Conservation (phyloP, 495 filamentous ascomycete genomes). For the Penicillium ucsense region DNA sequence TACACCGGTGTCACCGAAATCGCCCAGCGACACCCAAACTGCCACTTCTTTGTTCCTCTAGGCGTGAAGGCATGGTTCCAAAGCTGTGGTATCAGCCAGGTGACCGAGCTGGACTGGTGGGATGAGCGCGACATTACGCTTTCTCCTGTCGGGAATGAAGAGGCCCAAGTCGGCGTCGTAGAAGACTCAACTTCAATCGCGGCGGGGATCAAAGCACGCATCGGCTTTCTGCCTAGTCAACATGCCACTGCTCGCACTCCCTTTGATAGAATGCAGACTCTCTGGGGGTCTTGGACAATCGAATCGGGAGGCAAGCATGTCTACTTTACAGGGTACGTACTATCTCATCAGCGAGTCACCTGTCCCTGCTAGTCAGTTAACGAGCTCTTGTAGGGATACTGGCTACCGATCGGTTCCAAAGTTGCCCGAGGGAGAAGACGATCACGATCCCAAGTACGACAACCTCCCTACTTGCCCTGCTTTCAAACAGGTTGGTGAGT, state of each 20-base stretch:
- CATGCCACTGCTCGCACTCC: constrained; percentile 62
- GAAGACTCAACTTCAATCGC: constrained; percentile 16
- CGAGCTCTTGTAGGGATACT: constrained; percentile 38
- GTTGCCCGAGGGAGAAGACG: constrained; percentile 54
- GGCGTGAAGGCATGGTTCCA: constrained; percentile 86
- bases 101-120: constrained; percentile 97
- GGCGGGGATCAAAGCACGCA: constrained; percentile 55
- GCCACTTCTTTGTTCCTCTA: constrained; percentile 80
- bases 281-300: constrained; percentile 86
- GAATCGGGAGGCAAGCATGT: constrained; percentile 50
- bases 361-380: background rate
- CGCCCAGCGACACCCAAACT: constrained; percentile 60
- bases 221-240: constrained; percentile 80
- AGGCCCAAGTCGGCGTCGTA: constrained; percentile 16
- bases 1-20: constrained; percentile 64
- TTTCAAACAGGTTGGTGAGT: constrained; percentile 76
- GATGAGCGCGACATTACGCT: constrained; percentile 66
- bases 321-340: constrained; percentile 35
- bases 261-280: constrained; percentile 61
- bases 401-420: constrained; percentile 79
- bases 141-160: constrained; percentile 24
- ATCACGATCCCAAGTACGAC: constrained; percentile 57
- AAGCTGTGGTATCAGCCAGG: constrained; percentile 52
- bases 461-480: constrained; percentile 71
- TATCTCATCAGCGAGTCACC: background rate